Percentiles rank a stretch among this genome's conserved stretches.
Conservation (phyloP, 2,329 filamentous ascomycete species). For the Fusarium verticillioides region DNA sequence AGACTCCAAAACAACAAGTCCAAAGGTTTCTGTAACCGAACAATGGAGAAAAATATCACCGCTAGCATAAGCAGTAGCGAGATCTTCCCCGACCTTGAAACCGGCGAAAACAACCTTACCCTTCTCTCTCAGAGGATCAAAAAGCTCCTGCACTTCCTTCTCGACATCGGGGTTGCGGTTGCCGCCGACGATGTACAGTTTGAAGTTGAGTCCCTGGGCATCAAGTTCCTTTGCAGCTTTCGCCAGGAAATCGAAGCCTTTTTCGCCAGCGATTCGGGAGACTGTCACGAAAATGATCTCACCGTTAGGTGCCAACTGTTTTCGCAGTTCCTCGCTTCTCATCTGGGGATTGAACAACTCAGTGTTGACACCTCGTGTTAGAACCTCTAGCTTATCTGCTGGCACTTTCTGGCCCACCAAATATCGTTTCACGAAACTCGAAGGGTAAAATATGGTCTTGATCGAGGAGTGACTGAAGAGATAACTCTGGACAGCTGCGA, state of each 20-base stretch:
- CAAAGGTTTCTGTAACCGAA: constrained; percentile 78
- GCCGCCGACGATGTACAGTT: constrained; percentile 74
- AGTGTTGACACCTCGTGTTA: constrained; percentile 74
- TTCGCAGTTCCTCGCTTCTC: constrained; percentile 63
- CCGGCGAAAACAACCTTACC: constrained; percentile 74
- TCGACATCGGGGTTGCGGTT: constrained; percentile 73
- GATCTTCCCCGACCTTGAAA: constrained; percentile 68
- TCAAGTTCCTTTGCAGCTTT: constrained; percentile 65
- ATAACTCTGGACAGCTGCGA: constrained; percentile 72
- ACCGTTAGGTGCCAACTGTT: constrained; percentile 66
- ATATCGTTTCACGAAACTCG: constrained; percentile 70
- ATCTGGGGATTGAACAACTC: constrained; percentile 67
- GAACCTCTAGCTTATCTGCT: constrained; percentile 65
- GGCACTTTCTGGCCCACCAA: constrained; percentile 68
- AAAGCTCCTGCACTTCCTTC: constrained; percentile 69
- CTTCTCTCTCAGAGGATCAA: constrained; percentile 58
- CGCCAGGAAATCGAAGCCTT: constrained; percentile 76
- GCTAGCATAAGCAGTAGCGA: constrained; percentile 74
- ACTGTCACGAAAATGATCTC: constrained; percentile 75
- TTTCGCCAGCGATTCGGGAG: constrained; percentile 74
- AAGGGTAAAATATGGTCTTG: constrained; percentile 76
- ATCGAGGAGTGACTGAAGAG: constrained; percentile 71
- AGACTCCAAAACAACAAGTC: constrained; percentile 75
- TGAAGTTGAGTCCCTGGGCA: constrained; percentile 66
- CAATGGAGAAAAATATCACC: constrained; percentile 78